Conservation (phyloP, 1,284 basidiomycete genomes). For the Puccinia sorghi region DNA sequence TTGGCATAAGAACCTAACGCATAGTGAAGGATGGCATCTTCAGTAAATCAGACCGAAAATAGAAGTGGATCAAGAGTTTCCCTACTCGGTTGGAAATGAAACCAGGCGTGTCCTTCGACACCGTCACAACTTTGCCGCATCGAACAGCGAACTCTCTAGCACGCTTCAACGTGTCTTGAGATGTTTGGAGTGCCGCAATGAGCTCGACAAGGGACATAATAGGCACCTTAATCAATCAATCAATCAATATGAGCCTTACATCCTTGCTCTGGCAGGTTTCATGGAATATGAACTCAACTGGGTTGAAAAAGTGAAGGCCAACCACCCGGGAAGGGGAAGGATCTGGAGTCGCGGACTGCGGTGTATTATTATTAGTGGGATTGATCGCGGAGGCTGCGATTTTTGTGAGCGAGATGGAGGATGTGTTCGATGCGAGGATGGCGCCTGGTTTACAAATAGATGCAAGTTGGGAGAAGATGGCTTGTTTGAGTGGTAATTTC, state of each 20-base stretch:
- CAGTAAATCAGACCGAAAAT: neutral
- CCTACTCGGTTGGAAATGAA: slow-evolving; percentile 59
- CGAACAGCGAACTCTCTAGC: slow-evolving; percentile 79
- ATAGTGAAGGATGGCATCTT: neutral
- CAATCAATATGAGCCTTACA: too few relatives aligned
- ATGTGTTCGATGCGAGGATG: slow-evolving; percentile 90
- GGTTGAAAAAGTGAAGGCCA: slow-evolving; percentile 76
- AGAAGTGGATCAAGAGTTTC: neutral
- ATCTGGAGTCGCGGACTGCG: slow-evolving; percentile 60
- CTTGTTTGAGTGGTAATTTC: slow-evolving; percentile 74
- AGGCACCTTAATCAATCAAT: slow-evolving; percentile 27
- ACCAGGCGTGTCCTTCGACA: slow-evolving; percentile 84
- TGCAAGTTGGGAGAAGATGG: slow-evolving; percentile 74
- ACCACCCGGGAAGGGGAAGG: slow-evolving; percentile 70
- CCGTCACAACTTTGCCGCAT: slow-evolving; percentile 90
- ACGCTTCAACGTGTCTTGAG: slow-evolving; percentile 71
- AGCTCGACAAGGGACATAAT: slow-evolving; percentile 83
- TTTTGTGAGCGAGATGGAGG: slow-evolving; percentile 90
- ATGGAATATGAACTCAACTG: slow-evolving; percentile 64
- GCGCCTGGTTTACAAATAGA: slow-evolving; percentile 69
- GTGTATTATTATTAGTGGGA: slow-evolving; percentile 51
- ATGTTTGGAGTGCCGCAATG: slow-evolving; percentile 89
- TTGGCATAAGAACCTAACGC: slow-evolving; percentile 48
- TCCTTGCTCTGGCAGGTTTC: neutral
- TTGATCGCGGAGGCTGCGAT: slow-evolving; percentile 72